Percentiles rank a stretch among this genome's conserved stretches.
phyloP scores from a whole-genome alignment of 805 yeast species.

The Pichia thaimueangensis region DNA sequence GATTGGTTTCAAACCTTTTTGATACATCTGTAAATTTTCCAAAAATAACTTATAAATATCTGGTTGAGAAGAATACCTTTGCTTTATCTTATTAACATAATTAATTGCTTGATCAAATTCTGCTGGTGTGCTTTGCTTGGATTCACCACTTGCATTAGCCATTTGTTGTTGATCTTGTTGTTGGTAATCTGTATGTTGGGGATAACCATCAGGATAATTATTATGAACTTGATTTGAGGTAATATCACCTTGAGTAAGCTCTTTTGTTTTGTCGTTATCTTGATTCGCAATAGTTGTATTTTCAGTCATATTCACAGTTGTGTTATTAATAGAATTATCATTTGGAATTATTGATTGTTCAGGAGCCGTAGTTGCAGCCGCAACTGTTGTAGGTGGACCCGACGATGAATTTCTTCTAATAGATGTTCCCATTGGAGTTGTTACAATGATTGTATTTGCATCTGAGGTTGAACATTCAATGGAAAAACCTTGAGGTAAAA shows the following conservation, averaged over 20 bases:
- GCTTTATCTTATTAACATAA: slow-evolving; percentile 93
- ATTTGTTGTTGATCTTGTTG: slow-evolving; percentile 16
- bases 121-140: slow-evolving; percentile 55
- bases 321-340: slow-evolving; percentile 10
- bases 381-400: too few relatives aligned
- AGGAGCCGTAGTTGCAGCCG: too few relatives aligned
- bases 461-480: slow-evolving; percentile 93
- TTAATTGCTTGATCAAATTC: slow-evolving; percentile 96
- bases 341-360: too few relatives aligned
- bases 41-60: slow-evolving; percentile 91
- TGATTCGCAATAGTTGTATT: not conserved
- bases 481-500: slow-evolving; percentile 92
- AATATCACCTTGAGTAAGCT: not conserved
- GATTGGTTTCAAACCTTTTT: slow-evolving; percentile 91
- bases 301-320: not conserved
- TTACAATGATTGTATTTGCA: slow-evolving; percentile 86
- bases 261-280: not conserved
- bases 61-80: slow-evolving; percentile 88
- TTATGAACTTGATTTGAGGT: not conserved
- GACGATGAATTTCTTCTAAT: slow-evolving; percentile 52
- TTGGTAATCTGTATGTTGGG: slow-evolving; percentile 10
- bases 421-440: slow-evolving; percentile 91
- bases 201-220: not conserved
- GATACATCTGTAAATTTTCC: slow-evolving; percentile 94
- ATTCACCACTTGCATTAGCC: too few relatives aligned